Percentiles rank a stretch among this genome's conserved stretches.
These are phyloP conservation scores for Passalora sequoiae DNA, from an alignment of 2,329 filamentous ascomycete genomes.

Conservation along the genomic window DNA sequence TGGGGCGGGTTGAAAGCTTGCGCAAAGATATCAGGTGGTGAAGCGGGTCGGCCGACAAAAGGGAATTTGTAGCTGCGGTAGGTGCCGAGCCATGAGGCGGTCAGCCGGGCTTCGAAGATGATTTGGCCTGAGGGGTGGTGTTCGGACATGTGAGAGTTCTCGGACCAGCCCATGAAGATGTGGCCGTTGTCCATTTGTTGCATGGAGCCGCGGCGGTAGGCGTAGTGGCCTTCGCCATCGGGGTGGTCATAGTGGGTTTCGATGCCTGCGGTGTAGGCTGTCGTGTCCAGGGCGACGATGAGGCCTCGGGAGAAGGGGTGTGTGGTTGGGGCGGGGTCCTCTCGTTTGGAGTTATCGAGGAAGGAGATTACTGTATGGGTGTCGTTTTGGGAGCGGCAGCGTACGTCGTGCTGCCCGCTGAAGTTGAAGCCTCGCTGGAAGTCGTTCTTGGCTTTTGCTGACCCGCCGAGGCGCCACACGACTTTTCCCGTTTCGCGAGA, in stretches of 20 bases:
- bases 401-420: conserved; percentile 20
- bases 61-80: conserved; percentile 49
- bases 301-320: conserved; percentile 18
- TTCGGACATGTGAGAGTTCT: conserved; percentile 31
- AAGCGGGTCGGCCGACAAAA: conserved; percentile 38
- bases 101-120: conserved; percentile 43
- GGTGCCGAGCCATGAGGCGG: conserved; percentile 35
- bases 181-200: conserved; percentile 48
- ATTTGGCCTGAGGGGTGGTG: conserved; percentile 41
- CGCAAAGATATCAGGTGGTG: conserved; percentile 31
- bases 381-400: conserved; percentile 4
- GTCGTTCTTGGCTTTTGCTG: conserved; percentile 10
- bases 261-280: conserved; percentile 11
- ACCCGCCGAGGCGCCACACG: conserved; percentile 36
- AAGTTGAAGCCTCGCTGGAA: conserved; percentile 22
- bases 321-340: conserved; percentile 11
- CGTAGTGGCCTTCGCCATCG: conserved; percentile 35
- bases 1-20: conserved; percentile 21
- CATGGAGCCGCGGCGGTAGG: conserved; percentile 33
- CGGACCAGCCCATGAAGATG: conserved; percentile 48
- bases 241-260: conserved; percentile 15
- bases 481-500: conserved; percentile 32
- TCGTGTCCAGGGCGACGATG: conserved; percentile 16
- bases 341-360: conserved; percentile 39
- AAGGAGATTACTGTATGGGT: conserved; percentile 16